Base-by-base conservation (phyloP, 345 rosid genomes). In the Brassica carinata region DNA sequence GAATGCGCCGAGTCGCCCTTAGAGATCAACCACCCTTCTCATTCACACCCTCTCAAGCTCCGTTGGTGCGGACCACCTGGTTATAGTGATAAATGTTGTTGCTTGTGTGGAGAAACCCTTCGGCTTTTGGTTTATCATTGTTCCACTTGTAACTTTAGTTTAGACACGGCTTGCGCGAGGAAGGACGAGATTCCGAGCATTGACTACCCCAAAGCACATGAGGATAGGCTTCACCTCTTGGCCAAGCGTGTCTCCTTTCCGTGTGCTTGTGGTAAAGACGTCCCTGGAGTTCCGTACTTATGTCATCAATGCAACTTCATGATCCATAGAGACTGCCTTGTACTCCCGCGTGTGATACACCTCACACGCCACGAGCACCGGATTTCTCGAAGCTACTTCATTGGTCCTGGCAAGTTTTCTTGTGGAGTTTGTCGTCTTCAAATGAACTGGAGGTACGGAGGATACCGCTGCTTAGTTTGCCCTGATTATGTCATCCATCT, bases 21-120 rank as follows among this genome's bases (percentile, higher is more conserved):
- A 17, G 73, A 76, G 73, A 67, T 67, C 72, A 33, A 33, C 72
- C 66, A 77, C 59, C 73, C 48, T 38, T 57, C 74, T 76, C 68
- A 76, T 40, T 13, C 36, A 45, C 72, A 69, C 73, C 23, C 73
- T 69, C 61, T 68, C 33, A 68, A 40, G 33, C 33, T 68, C 58
- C 10, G 18, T 26, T 1, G 18, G 33, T 68, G 58, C 18, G 72
- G 72, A 10, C 58, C 72, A 68, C 72, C 72, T 68, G 17, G 2
- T 38, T 67, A 67, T 40, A 67, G 71, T 67, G 72, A 68, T 13
- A 48, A 48, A 68, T 11, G 19, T 6, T 69, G 72, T 23, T n/a
- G 19, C 19, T 40, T 69, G 19, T 69, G 72, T 26, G 72, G 59
- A 69, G 72, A 69, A 45, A 69, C 5, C 3, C 72, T 45, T 69